Conservation (phyloP, 1,284 basidiomycete genomes). For the Irpex lacteus region DNA sequence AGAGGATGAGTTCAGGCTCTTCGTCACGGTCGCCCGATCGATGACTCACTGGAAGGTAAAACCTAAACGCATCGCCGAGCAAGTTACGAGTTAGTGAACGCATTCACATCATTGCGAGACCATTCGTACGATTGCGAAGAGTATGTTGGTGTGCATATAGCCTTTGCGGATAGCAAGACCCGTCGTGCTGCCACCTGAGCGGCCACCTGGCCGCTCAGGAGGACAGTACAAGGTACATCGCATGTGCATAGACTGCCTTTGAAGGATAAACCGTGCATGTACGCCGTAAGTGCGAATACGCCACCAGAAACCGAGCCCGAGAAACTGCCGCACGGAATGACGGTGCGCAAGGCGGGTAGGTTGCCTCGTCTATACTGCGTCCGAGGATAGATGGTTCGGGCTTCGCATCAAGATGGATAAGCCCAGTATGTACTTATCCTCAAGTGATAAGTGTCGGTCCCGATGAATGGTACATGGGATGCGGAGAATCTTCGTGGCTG, state of each 20-base stretch:
- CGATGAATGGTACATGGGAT: background rate
- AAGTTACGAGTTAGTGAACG: background rate
- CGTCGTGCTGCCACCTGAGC: background rate
- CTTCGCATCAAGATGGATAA: background rate
- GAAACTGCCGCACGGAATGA: background rate
- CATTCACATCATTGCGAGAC: background rate
- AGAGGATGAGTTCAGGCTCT: background rate
- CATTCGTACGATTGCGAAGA: background rate
- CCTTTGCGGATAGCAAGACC: background rate
- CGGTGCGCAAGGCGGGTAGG: background rate
- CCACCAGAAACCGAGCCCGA: background rate
- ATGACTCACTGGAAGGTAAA: background rate
- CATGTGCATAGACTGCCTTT: background rate
- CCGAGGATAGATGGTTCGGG: background rate
- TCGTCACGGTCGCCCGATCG: constrained; percentile 1
- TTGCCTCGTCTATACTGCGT: background rate
- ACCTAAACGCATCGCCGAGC: background rate
- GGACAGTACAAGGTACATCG: background rate
- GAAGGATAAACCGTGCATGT: background rate
- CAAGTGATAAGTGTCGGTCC: background rate
- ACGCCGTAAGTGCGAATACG: background rate
- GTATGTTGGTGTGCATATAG: background rate
- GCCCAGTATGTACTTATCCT: background rate
- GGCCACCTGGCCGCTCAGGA: background rate
- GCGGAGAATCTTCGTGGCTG: background rate